Evolutionary conservation across 2,329 filamentous ascomycete species (phyloP).

Genomic region (Fusarium nodosum): DNA sequence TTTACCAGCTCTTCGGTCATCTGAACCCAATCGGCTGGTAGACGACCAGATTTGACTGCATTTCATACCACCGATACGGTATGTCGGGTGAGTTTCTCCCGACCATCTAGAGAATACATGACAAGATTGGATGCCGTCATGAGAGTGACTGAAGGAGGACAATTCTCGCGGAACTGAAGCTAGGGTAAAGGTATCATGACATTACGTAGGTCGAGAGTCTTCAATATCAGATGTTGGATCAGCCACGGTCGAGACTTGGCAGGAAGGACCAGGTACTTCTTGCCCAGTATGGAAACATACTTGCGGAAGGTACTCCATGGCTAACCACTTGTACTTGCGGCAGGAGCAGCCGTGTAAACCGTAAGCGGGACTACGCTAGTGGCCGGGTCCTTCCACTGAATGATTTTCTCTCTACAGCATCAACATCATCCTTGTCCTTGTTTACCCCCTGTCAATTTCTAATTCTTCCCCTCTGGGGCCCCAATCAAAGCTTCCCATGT

Average conservation of each 20-base stretch:
- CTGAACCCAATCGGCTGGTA: slow-evolving; percentile 42
- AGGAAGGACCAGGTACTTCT: background rate
- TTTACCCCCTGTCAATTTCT: slow-evolving; percentile 1
- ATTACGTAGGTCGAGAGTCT: slow-evolving; percentile 32
- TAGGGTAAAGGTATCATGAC: slow-evolving; percentile 48
- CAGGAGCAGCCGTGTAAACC: slow-evolving; percentile 41
- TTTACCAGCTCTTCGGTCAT: slow-evolving; percentile 17
- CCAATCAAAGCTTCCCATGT: slow-evolving; percentile 39
- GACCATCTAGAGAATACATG: background rate
- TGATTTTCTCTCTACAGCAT: slow-evolving; percentile 3
- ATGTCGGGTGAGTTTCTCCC: slow-evolving; percentile 30
- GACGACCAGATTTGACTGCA: slow-evolving; percentile 35
- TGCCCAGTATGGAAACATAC: rapidly evolving
- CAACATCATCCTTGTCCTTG: slow-evolving; percentile 4
- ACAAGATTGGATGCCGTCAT: slow-evolving; percentile 25
- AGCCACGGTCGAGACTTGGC: slow-evolving; percentile 23
- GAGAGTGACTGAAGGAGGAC: slow-evolving; percentile 29
- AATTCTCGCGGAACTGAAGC: slow-evolving; percentile 35
- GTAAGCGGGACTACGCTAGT: slow-evolving; percentile 38
- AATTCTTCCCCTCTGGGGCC: slow-evolving; percentile 26
- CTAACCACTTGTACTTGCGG: slow-evolving; percentile 34
- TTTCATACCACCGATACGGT: slow-evolving; percentile 38
- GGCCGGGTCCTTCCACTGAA: slow-evolving; percentile 39
- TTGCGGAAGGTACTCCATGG: slow-evolving; percentile 25
- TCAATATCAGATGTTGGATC: slow-evolving; percentile 47